Evolutionary conservation across 1,139 yeast species (phyloP), one percentile per base, ranked within the genome.

Genomic region (Eremothecium sinecaudum): DNA sequence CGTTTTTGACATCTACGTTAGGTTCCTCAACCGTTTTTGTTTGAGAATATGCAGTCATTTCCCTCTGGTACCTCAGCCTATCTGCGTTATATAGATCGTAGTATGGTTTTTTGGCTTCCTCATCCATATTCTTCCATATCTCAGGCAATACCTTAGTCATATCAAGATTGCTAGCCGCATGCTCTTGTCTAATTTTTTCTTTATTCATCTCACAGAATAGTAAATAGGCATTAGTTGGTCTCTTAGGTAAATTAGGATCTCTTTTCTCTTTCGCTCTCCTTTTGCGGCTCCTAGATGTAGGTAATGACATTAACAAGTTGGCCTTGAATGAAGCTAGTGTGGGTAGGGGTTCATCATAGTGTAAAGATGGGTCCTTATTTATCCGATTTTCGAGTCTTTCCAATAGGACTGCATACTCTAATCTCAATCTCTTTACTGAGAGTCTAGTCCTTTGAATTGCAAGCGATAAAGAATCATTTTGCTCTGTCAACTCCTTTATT

Each of bases 181-280:
- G 59, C 40, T 76, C 74, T 35, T 67, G 68, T 45, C 73, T 75
- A 31, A 83, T 71, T 35, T 72, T 66, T 35, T 82, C 94, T 57
- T 83, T 81, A 51, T 83, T 92, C 62, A 73, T 63, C 41, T 86
- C 96, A 61, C 96, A 86, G 53, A 81, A 86, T 39, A 83, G 72
- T 43, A 84, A 65, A 51, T 86, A 84, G 7, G 95, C 94, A 57
- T 86, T 86, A 4, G 93, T 80, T 11, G 95, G 94, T 47, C 93
- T 69, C 48, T 82, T 82, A 11, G 96, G 95, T 50, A 79, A 69
- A 46, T 75, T 78, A 3, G 94, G 94, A 55, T 82, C 94, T 49
- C 86, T 71, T 14, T 34, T 34, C 18, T 41, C 64, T 42, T 44
- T 52, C 6, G 43, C 46, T 36, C 40, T 63, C 35, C 47, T 59